Percentiles rank a stretch among this genome's conserved stretches.
Evolutionary conservation across 2,329 filamentous ascomycete genomes (phyloP).

Genomic region (Trichoderma atrobrunneum): DNA sequence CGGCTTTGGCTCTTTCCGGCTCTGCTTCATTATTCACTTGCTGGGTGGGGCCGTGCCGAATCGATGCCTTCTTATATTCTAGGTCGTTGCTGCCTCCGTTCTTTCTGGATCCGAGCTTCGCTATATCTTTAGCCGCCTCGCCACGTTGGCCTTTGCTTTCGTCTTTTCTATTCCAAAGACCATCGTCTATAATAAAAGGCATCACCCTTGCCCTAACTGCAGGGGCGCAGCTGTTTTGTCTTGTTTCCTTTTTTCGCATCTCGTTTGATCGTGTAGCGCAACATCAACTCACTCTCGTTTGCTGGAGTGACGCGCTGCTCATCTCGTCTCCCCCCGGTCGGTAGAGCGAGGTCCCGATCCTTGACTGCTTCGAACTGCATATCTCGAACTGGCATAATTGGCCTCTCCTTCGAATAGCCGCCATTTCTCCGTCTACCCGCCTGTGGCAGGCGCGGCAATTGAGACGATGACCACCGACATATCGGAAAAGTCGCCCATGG

Average conservation of each 20-base stretch:
- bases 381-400: not conserved
- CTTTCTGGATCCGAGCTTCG: not conserved
- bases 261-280: not conserved
- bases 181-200: not conserved
- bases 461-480: conserved; percentile 14
- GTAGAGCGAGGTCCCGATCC: not conserved
- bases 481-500: conserved; percentile 4
- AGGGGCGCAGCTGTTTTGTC: not conserved
- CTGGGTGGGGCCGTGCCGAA: conserved; percentile 6
- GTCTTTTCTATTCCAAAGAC: not conserved
- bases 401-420: not conserved
- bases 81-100: not conserved
- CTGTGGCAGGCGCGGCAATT: conserved; percentile 11
- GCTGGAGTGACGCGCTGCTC: not conserved
- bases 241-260: not conserved
- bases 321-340: not conserved
- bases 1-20: conserved; percentile 12
- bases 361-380: not conserved
- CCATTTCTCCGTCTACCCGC: not conserved
- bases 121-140: conserved; percentile 1
- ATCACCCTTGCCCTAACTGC: not conserved
- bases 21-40: conserved; percentile 1
- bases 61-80: conserved; percentile 7
- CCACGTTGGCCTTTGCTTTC: not conserved
- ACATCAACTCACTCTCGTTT: not conserved